Conservation (phyloP, 2,329 filamentous ascomycete genomes). For the Fusarium concolor region DNA sequence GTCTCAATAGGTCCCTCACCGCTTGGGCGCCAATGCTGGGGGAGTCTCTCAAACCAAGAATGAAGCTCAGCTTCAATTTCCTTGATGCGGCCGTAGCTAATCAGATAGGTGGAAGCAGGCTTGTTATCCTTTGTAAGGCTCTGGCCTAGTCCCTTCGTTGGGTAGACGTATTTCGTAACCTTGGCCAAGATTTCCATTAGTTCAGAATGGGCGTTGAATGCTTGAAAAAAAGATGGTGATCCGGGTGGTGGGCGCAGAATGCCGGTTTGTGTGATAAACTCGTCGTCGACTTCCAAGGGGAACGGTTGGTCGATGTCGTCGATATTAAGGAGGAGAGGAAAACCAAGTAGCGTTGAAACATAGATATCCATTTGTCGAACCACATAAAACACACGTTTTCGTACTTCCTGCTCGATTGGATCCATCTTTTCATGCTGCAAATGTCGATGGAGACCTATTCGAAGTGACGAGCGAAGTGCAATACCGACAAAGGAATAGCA, state of each 20-base stretch:
- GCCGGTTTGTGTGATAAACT: constrained; percentile 71
- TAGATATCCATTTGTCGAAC: constrained; percentile 78
- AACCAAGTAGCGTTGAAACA: constrained; percentile 74
- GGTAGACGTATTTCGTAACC: constrained; percentile 74
- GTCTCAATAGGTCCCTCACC: constrained; percentile 80
- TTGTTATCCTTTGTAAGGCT: constrained; percentile 57
- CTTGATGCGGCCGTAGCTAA: constrained; percentile 72
- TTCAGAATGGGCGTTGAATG: constrained; percentile 73
- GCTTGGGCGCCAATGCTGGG: constrained; percentile 81
- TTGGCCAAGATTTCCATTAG: constrained; percentile 73
- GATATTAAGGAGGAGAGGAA: constrained; percentile 70
- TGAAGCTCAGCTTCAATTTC: constrained; percentile 73
- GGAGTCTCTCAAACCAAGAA: constrained; percentile 74
- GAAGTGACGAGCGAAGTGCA: constrained; percentile 78
- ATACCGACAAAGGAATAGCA: constrained; percentile 87
- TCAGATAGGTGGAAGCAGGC: constrained; percentile 66
- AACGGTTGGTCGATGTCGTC: constrained; percentile 76
- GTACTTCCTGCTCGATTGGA: constrained; percentile 71
- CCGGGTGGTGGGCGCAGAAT: constrained; percentile 67
- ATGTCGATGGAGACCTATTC: constrained; percentile 82
- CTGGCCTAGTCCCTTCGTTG: constrained; percentile 67
- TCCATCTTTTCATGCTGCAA: constrained; percentile 72
- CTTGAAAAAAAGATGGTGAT: constrained; percentile 69
- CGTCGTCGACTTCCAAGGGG: constrained; percentile 73
- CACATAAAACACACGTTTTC: constrained; percentile 74